phyloP scores from a whole-genome alignment of 306 rosid genomes.

The Cucumis hystrix region DNA sequence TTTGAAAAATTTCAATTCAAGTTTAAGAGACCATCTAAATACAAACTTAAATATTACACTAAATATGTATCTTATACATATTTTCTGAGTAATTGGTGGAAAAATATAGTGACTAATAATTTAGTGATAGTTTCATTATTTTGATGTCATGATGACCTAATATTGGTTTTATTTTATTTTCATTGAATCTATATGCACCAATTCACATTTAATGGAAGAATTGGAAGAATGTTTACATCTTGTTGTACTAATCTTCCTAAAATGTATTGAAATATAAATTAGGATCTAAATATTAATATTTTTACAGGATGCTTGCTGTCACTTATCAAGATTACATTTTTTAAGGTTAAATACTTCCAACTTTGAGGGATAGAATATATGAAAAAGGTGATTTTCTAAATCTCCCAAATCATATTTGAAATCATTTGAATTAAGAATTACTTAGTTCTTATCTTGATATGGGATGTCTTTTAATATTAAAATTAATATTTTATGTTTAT shows the following conservation, averaged over 20 bases:
- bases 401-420: not conserved
- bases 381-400: not conserved
- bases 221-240: not conserved
- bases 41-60: no score
- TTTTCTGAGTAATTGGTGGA: no score
- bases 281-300: not conserved
- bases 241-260: not conserved
- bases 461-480: not conserved
- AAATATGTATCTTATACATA: no score
- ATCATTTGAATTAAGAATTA: not conserved
- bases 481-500: not conserved
- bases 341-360: not conserved
- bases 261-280: not conserved
- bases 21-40: no score
- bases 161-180: no score
- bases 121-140: not conserved
- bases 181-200: not conserved
- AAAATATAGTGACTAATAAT: no score
- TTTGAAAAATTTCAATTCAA: no score
- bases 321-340: not conserved
- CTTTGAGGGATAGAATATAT: not conserved
- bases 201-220: not conserved
- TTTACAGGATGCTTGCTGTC: not conserved
- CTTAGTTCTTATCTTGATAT: not conserved
- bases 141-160: not conserved